Evolutionary conservation across 2,329 filamentous ascomycete species (phyloP), one percentile per base, ranked within the genome.

Genomic region (Stagonosporopsis rhizophila): DNA sequence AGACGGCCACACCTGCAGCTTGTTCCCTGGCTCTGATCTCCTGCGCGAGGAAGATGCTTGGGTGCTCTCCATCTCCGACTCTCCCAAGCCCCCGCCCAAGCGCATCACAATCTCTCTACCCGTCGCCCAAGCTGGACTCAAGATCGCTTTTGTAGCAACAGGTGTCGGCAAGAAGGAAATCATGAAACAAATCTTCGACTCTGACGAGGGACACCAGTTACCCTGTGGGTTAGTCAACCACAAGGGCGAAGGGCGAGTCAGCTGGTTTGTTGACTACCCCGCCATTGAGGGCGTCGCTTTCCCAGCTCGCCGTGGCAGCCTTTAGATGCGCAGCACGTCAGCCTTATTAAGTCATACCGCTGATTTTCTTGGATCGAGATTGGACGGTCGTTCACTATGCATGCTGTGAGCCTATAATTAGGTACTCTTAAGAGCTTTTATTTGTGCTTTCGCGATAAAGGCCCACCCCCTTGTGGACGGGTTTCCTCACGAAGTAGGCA

Each of bases 1-100:
- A 14, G 95, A 98, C 76, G 95, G 95, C 48, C 95, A 99, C 81
- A 98, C 95, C 30, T 98, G 95, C 87, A 95, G 90, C 68, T 82
- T 99, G 48, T 99, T 99, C 82, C 95, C 95, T 5, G 89, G 89
- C 52, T 94, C 97, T 74, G 85, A 89, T 56, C 84, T 98, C 50
- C 84, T 98, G 65, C 87, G 92, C 62, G 94, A 98, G 80, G 86
- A 86, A 32, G 89, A 88, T 69, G 92, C 94, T 50, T 99, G 95
- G 95, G 92, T 98, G 39, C 89, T 93, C 14, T 86, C 92, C 41
- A 96, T 97, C 72, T 87, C 89, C 70, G 91, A 98, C 80, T 96
- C 92, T 39, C 95, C 95, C 46, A 99, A 99, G 84, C 94, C 94
- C 35, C 95, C 95, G 41, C 85, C 92, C 41, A 89, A 87, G 78